These are phyloP conservation scores for Hortiboletus campestris DNA, from an alignment of 768 basidiomycete genomes.

Conservation along the genomic window DNA sequence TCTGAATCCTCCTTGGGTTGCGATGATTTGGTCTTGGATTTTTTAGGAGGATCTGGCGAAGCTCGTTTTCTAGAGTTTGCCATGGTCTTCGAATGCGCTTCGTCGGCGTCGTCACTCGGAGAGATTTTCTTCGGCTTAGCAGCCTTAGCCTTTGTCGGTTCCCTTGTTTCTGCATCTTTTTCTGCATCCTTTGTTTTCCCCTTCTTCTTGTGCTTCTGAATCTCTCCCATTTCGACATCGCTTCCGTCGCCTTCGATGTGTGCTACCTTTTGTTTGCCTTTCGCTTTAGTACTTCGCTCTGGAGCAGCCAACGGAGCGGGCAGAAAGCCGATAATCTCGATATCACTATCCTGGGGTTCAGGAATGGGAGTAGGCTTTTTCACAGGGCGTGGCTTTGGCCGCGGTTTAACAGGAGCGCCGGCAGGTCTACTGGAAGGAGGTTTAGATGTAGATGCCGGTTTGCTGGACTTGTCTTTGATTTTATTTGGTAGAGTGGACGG, in stretches of 20 bases:
- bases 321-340: slow-evolving; percentile 25
- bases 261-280: slow-evolving; percentile 40
- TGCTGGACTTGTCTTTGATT: slow-evolving; percentile 18
- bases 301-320: slow-evolving; percentile 16
- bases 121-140: slow-evolving; percentile 24
- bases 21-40: slow-evolving; percentile 17
- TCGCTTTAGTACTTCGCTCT: slow-evolving; percentile 28
- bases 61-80: slow-evolving; percentile 17
- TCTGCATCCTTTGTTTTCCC: slow-evolving; percentile 17
- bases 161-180: slow-evolving; percentile 23
- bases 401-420: slow-evolving; percentile 22
- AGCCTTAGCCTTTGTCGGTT: slow-evolving; percentile 30
- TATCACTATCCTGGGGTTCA: slow-evolving; percentile 30
- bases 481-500: slow-evolving; percentile 11
- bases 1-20: slow-evolving; percentile 17
- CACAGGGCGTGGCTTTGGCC: slow-evolving; percentile 20
- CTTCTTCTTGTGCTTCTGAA: slow-evolving; percentile 30
- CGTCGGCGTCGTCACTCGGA: slow-evolving; percentile 17
- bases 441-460: slow-evolving; percentile 14
- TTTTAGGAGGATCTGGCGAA: slow-evolving; percentile 21
- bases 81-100: slow-evolving; percentile 15
- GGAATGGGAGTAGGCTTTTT: slow-evolving; percentile 16
- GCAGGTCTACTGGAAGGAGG: slow-evolving; percentile 16
- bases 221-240: slow-evolving; percentile 21
- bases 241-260: slow-evolving; percentile 17